Evolutionary conservation across 2,329 filamentous ascomycete species (phyloP).

Genomic region (Drechslerella stenobrocha): DNA sequence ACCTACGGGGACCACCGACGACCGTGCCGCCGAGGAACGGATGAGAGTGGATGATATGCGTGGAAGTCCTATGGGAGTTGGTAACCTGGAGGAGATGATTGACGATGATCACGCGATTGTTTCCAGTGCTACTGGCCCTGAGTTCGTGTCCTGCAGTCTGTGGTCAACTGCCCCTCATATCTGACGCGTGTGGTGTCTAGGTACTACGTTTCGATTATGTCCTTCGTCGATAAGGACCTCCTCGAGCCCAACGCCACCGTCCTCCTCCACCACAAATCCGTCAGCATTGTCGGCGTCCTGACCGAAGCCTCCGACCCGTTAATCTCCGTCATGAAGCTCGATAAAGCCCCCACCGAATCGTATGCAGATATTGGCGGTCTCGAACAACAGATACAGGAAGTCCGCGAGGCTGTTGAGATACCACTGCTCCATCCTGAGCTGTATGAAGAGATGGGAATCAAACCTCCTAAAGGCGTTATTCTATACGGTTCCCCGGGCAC

Average conservation of each 20-base stretch:
- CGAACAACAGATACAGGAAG: constrained; percentile 94
- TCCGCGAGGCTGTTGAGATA: constrained; percentile 93
- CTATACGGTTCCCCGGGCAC: constrained; percentile 96
- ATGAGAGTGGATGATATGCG: constrained; percentile 97
- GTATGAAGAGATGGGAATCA: constrained; percentile 99
- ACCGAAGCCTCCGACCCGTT: constrained; percentile 94
- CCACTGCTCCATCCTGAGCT: constrained; percentile 93
- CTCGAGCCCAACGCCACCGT: constrained; percentile 95
- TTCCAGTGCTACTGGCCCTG: constrained; percentile 91
- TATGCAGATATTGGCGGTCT: constrained; percentile 98
- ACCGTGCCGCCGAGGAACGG: constrained; percentile 91
- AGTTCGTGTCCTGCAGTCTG: constrained; percentile 62
- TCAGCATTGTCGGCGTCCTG: constrained; percentile 94
- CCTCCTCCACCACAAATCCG: constrained; percentile 93
- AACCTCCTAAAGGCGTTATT: constrained; percentile 98
- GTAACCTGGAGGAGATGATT: constrained; percentile 96
- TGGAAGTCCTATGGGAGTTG: constrained; percentile 97
- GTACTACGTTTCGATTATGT: constrained; percentile 97
- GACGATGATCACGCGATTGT: constrained; percentile 99
- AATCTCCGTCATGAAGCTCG: constrained; percentile 98
- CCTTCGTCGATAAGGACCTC: constrained; percentile 98
- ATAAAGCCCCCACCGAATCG: constrained; percentile 96
- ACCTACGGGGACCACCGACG: constrained; percentile 70
- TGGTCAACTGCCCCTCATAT: not conserved
- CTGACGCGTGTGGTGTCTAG: constrained; percentile 16